Evolutionary conservation across 345 rosid genomes (phyloP).

Genomic region (Trapa bicornis): DNA sequence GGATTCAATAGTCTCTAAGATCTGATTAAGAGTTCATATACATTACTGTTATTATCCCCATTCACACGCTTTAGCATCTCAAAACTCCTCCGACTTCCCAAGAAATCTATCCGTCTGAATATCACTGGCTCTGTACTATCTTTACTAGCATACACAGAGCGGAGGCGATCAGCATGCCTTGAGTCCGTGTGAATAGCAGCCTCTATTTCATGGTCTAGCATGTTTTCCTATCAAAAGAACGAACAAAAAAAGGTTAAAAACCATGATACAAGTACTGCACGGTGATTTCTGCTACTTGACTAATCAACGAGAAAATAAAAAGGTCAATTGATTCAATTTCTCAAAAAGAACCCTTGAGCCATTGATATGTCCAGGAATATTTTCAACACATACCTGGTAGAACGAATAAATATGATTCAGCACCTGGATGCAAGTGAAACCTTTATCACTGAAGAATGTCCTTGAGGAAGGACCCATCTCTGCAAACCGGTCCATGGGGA

Average conservation of each 20-base stretch:
- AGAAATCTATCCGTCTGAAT: conserved; percentile 60
- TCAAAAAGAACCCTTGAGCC: neutral
- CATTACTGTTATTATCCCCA: conserved; percentile 70
- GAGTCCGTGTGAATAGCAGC: conserved; percentile 81
- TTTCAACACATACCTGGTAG: conserved; percentile 55
- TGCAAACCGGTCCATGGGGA: conserved; percentile 71
- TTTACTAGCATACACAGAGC: conserved; percentile 46
- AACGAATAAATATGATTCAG: conserved; percentile 54
- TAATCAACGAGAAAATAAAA: no score
- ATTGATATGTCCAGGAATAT: neutral
- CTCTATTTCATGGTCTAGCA: conserved; percentile 52
- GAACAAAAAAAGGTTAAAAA: neutral
- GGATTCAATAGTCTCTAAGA: conserved; percentile 20
- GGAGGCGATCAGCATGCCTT: conserved; percentile 67
- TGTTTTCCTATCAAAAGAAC: conserved; percentile 42
- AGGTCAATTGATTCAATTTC: no score
- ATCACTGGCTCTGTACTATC: conserved; percentile 30
- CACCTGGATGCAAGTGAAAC: conserved; percentile 73
- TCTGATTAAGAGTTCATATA: conserved; percentile 69
- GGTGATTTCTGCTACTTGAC: no score
- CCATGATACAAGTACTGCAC: no score
- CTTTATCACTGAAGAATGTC: conserved; percentile 67
- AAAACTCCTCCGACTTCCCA: conserved; percentile 65
- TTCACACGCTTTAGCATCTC: conserved; percentile 74
- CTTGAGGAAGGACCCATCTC: conserved; percentile 90